Base-by-base conservation (phyloP, 2,329 filamentous ascomycete genomes). In the Septoria linicola region DNA sequence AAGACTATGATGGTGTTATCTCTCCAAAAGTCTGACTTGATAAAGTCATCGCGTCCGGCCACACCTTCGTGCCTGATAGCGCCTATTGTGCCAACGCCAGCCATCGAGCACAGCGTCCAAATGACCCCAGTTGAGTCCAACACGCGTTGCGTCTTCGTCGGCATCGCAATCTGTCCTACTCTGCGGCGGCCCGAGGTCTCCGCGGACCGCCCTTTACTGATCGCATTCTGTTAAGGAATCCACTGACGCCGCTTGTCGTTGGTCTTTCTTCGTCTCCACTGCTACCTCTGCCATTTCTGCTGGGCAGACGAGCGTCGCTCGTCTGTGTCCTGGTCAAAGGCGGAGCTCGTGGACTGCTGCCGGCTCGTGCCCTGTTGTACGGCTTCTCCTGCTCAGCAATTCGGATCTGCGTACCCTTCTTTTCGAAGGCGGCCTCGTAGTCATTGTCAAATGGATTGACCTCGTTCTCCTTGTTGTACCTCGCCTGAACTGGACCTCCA, bases 211-310 rank as follows among this genome's bases (percentile, higher is more conserved):
- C 85, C 75, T 89, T 91, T 71, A 93, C 73, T 70, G 85, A 89
- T 79, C 88, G 90, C 74, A 93, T 88, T 48, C 89, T 81, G 45
- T 81, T 87, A 55, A 95, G 68, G 56, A 95, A 84, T 40, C 80
- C 80, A 37, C 74, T 54, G 25, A 54, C 72, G 69, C 69, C 57
- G n/a, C 65, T 76, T 17, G 42, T 37, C 11, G 37, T 50, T 21
- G 48, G 49, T 74, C 60, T 68, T 66, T 62, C 58, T 70, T 70
- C 32, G 73, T 75, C 51, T 75, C 74, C 49, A 69, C 71, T 58
- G 68, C 68, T 49, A 57, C 59, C 51, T 49, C 60, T 51, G 40
- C 55, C 59, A 14, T 31, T 39, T 69, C 72, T 44, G 41, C 47
- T 53, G 10, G 53, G 45, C n/a, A 52, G 40, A 19, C 50, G 52